Conservation (phyloP, 2,329 filamentous ascomycete species). For the Didymosphaeria variabile region DNA sequence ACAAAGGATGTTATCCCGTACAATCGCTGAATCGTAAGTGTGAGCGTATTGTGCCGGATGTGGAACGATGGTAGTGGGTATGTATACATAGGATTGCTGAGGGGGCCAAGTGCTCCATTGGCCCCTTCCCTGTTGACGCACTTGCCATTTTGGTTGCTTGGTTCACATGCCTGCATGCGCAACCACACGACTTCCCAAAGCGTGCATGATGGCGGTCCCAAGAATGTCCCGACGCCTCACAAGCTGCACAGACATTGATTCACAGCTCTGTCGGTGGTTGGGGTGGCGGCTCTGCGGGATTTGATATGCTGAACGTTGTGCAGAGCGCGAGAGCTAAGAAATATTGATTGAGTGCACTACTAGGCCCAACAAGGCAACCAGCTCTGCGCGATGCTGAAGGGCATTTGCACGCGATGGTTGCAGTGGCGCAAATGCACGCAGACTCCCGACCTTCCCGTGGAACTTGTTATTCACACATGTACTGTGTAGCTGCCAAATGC, state of each 20-base stretch:
- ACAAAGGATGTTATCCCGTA: not conserved
- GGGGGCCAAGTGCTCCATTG: not conserved
- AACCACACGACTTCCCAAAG: not conserved
- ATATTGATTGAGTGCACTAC: slow-evolving; percentile 10
- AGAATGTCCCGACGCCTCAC: not conserved
- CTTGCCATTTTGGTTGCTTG: not conserved
- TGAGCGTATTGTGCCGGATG: not conserved
- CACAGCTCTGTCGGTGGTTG: not conserved
- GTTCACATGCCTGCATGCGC: not conserved
- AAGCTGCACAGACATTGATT: not conserved
- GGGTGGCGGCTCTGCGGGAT: slow-evolving; percentile 6
- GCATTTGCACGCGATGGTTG: not conserved
- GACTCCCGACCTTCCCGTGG: not conserved
- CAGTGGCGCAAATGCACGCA: not conserved
- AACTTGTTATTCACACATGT: not conserved
- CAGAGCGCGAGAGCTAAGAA: slow-evolving; percentile 7
- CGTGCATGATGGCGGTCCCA: not conserved
- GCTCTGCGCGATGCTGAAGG: not conserved
- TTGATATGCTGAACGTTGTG: slow-evolving; percentile 7
- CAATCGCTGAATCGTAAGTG: not conserved
- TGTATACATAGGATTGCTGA: not conserved
- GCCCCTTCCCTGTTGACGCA: not conserved
- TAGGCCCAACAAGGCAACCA: slow-evolving; percentile 8
- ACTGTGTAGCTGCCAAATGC: not conserved
- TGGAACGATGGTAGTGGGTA: not conserved